Evolutionary conservation across 2,329 filamentous ascomycete genomes (phyloP), one percentile per base, ranked within the genome.

Genomic region (Neurospora crassa): DNA sequence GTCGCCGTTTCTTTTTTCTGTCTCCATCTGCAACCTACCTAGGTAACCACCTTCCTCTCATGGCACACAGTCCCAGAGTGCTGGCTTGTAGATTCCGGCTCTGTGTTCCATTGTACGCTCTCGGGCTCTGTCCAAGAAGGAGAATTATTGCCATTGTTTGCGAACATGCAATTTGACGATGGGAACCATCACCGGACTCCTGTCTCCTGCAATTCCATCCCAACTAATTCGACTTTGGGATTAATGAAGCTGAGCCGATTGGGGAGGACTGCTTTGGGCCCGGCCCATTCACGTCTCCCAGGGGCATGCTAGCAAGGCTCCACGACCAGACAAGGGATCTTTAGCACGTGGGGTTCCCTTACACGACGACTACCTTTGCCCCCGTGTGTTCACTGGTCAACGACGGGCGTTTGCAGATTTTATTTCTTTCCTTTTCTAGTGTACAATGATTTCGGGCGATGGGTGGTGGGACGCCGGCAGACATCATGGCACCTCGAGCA

Each of bases 81-180:
- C 29, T 29, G 29, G 29, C 29, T 29, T 29, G 29, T 29, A 29
- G 29, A 29, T 29, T 29, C 29, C 0, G 29, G 29, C 29, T 29
- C 29, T 59, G 47, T 0, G 8, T 59, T 59, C 71, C 47, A 68
- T 72, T 68, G 69, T 69, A 69, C 45, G 37, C 53, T 40, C 37
- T 40, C 37, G 37, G 8, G 37, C 37, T 69, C 67, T 41, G 43
- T 68, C 69, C 70, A 72, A 70, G 70, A 70, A 70, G 69, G 47
- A 70, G 71, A 72, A 70, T 72, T 69, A 71, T 75, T 74, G 70
- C 73, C 72, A 71, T 70, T 72, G 72, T 71, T 37, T 14, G 68
- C 40, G 24, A 70, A 74, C 72, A 73, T 73, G 75, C 75, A 77
- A 77, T 77, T 77, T 76, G 74, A 73, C 73, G 73, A 37, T 37